phyloP scores from a whole-genome alignment of 2,329 filamentous ascomycete genomes.

The Trichophyton equinum region DNA sequence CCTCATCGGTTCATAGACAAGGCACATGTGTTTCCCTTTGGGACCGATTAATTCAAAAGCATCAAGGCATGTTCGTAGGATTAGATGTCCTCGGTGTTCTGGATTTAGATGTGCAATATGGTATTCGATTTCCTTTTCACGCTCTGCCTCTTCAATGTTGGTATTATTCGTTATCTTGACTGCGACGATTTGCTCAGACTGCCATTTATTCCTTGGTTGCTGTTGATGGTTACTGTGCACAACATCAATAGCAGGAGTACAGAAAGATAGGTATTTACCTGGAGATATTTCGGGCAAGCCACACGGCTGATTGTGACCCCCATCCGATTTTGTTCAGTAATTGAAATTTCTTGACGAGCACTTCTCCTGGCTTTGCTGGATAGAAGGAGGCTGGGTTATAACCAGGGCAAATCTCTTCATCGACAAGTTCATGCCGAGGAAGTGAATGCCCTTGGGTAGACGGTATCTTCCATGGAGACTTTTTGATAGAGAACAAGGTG shows the following conservation, averaged over 20 bases:
- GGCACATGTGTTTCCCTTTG: slow-evolving; percentile 10
- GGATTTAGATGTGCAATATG: slow-evolving; percentile 18
- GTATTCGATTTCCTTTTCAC: slow-evolving; percentile 19
- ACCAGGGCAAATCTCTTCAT: slow-evolving; percentile 8
- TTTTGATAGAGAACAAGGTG: not conserved
- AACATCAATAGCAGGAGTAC: not conserved
- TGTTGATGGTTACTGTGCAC: not conserved
- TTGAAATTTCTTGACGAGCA: slow-evolving; percentile 13
- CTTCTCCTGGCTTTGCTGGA: slow-evolving; percentile 12
- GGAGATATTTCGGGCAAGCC: slow-evolving; percentile 28
- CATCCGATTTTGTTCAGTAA: slow-evolving; percentile 22
- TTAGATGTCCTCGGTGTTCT: slow-evolving; percentile 17
- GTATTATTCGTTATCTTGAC: slow-evolving; percentile 11
- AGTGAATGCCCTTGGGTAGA: not conserved
- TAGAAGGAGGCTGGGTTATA: slow-evolving; percentile 14
- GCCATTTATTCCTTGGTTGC: not conserved
- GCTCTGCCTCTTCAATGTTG: not conserved
- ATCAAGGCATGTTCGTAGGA: slow-evolving; percentile 18
- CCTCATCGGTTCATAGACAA: slow-evolving; percentile 15
- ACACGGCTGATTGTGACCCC: slow-evolving; percentile 30
- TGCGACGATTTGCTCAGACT: not conserved
- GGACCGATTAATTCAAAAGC: slow-evolving; percentile 9
- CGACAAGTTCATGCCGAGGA: slow-evolving; percentile 2
- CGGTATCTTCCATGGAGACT: not conserved
- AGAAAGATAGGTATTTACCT: slow-evolving; percentile 17